A percentile compares a stretch with the other conserved stretches of the same genome.
Evolutionary conservation across 441 rosid genomes (phyloP).

Genomic region (Theobroma grandiflorum): DNA sequence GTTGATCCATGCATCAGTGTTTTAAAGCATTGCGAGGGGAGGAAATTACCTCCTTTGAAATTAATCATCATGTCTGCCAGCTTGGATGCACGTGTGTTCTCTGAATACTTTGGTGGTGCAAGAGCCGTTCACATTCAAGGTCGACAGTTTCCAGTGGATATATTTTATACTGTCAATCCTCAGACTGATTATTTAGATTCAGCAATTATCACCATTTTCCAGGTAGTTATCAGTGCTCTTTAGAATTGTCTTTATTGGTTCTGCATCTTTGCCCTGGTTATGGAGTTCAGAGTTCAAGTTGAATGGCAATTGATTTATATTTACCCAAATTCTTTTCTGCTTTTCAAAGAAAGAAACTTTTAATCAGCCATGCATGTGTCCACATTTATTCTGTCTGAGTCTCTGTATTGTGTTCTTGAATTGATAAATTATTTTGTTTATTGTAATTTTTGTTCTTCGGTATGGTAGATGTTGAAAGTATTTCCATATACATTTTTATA

Average conservation of each 20-base stretch:
- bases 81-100: conserved; percentile 89
- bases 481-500: neutral
- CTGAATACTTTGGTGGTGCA: conserved; percentile 82
- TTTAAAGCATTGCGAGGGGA: conserved; percentile 55
- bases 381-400: neutral
- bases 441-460: neutral
- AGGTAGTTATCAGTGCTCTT: conserved; percentile 57
- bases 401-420: neutral
- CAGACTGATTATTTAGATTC: conserved; percentile 86
- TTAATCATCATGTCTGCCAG: conserved; percentile 96
- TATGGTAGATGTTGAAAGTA: neutral
- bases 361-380: neutral
- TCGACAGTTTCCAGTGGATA: conserved; percentile 85
- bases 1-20: conserved; percentile 37
- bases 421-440: conserved; percentile 4
- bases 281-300: conserved; percentile 9
- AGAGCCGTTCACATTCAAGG: conserved; percentile 87
- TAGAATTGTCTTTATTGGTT: conserved; percentile 12
- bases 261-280: conserved; percentile 15
- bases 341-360: neutral
- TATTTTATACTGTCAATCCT: conserved; percentile 73
- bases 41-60: conserved; percentile 70
- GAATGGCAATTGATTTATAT: neutral
- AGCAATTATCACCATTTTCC: conserved; percentile 75
- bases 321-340: conserved; percentile 7